Base-by-base conservation (phyloP, 352 stramenopile species). In the Elongisporangium anandrum region DNA sequence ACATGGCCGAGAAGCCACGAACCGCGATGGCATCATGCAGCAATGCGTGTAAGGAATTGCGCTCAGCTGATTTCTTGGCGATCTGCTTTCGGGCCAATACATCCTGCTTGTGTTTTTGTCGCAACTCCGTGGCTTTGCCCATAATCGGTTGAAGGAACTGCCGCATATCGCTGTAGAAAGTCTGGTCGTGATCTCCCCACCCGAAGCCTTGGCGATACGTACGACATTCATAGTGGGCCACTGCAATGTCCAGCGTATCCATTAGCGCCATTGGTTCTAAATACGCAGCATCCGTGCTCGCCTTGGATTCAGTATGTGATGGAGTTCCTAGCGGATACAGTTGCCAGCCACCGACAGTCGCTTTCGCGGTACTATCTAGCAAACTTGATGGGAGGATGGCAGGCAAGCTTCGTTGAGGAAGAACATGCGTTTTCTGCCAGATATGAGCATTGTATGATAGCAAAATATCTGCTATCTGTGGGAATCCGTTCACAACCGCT, bases 401-500 rank as follows among this genome's bases (percentile, higher is more conserved):
- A 3, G 84, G 79, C 26, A 85, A 68, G 1, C 70, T 67, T 16
- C 79, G 71, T 13, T 76, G 50, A 0, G 84, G 81, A 23, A 91
- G 61, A 13, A 94, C 73, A 50, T 85, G 75, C 0, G 80, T 87
- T 21, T 72, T 73, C 22, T 92, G 80, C 73, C 70, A 87, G 7
- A 88, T n/a, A 16, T 50, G 70, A 1, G 80, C 80, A 22, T 71
- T 78, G 26, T 77, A 72, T 6, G 73, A 64, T 0, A 92, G 52
- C 49, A 94, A 47, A 20, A 90, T 73, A 8, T 68, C 63, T 23
- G 69, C 67, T 24, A 92, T 78, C 17, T 85, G 61, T 1, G 76
- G 62, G 52, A 86, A 76, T 2, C 80, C 81, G 53, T 91, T 94
- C 52, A 87, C 69, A 12, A 90, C 56, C 13, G 81, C 84, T 59